phyloP scores from a whole-genome alignment of 106 monocot genomes.

The Dactylorhiza incarnata region DNA sequence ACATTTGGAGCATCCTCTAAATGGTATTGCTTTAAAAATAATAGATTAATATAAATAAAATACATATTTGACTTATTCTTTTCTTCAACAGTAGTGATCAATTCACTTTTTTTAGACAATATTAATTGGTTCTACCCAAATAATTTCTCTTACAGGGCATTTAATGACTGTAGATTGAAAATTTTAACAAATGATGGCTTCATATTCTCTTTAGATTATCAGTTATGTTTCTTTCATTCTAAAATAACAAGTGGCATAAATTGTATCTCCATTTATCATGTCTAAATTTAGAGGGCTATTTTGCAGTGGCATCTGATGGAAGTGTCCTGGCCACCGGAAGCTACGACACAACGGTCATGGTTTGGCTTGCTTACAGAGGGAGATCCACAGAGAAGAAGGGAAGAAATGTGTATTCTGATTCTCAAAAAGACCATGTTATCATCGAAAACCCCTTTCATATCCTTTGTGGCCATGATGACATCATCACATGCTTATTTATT shows the following conservation, averaged over 20 bases:
- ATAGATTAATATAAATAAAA: too few relatives aligned
- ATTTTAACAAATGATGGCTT: neutral
- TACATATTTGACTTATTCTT: too few relatives aligned
- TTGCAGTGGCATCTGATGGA: slow-evolving; percentile 87
- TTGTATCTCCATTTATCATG: neutral
- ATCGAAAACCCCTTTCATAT: slow-evolving; percentile 70
- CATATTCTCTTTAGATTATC: neutral
- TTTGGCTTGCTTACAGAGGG: slow-evolving; percentile 61
- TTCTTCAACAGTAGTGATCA: neutral
- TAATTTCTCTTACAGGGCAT: neutral
- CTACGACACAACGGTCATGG: slow-evolving; percentile 94
- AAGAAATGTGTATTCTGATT: slow-evolving; percentile 38
- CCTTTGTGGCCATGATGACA: slow-evolving; percentile 97
- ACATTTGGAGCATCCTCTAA: too few relatives aligned
- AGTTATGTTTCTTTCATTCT: neutral
- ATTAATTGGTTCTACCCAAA: neutral
- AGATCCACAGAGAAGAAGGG: slow-evolving; percentile 49
- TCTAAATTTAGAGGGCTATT: neutral
- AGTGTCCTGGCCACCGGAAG: slow-evolving; percentile 90
- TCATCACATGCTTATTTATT: slow-evolving; percentile 84
- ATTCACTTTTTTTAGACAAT: neutral
- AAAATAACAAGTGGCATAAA: neutral
- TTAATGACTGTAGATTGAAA: neutral
- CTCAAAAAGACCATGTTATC: slow-evolving; percentile 57
- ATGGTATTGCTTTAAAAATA: too few relatives aligned